A percentile compares a stretch with the other conserved stretches of the same genome.
Conservation (phyloP, 805 yeast genomes). For the Hanseniaspora lindneri region DNA sequence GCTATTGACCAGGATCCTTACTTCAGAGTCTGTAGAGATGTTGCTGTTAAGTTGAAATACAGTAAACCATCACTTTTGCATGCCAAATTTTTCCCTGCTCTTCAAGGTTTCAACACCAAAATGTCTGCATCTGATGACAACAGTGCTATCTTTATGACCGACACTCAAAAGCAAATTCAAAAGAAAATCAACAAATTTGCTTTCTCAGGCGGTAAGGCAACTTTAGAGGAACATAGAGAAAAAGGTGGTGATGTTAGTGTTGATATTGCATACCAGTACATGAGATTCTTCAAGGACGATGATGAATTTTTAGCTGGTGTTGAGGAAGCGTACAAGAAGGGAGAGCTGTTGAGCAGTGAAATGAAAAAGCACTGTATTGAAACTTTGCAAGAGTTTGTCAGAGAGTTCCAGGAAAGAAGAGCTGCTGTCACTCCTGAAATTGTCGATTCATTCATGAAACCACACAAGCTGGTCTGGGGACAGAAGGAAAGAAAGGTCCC, state of each 20-base stretch:
- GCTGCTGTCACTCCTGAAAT: slow-evolving; percentile 48
- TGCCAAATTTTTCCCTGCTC: slow-evolving; percentile 93
- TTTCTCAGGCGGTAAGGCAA: slow-evolving; percentile 83
- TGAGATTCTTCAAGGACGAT: slow-evolving; percentile 80
- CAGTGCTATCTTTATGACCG: slow-evolving; percentile 89
- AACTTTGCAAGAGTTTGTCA: slow-evolving; percentile 66
- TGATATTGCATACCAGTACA: slow-evolving; percentile 88
- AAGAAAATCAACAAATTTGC: slow-evolving; percentile 95
- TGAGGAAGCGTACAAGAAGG: slow-evolving; percentile 56
- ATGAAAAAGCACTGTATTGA: slow-evolving; percentile 79
- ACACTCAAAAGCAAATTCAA: slow-evolving; percentile 79
- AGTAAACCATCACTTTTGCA: slow-evolving; percentile 87
- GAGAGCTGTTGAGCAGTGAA: slow-evolving; percentile 83
- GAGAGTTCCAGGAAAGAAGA: slow-evolving; percentile 71
- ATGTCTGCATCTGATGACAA: slow-evolving; percentile 93
- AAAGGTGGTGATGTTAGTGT: slow-evolving; percentile 90
- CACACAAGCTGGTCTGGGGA: slow-evolving; percentile 72
- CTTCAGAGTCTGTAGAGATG: slow-evolving; percentile 94
- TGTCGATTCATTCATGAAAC: slow-evolving; percentile 63
- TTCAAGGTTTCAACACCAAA: slow-evolving; percentile 91
- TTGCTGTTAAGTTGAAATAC: slow-evolving; percentile 82
- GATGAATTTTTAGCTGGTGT: slow-evolving; percentile 60
- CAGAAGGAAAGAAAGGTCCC: slow-evolving; percentile 61
- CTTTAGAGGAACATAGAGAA: slow-evolving; percentile 80
- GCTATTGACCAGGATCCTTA: slow-evolving; percentile 99